A percentile compares a stretch with the other conserved stretches of the same genome.
These are phyloP conservation scores for Filobasidium uniguttulatum DNA, from an alignment of 1,284 basidiomycete genomes.

Conservation along the genomic window DNA sequence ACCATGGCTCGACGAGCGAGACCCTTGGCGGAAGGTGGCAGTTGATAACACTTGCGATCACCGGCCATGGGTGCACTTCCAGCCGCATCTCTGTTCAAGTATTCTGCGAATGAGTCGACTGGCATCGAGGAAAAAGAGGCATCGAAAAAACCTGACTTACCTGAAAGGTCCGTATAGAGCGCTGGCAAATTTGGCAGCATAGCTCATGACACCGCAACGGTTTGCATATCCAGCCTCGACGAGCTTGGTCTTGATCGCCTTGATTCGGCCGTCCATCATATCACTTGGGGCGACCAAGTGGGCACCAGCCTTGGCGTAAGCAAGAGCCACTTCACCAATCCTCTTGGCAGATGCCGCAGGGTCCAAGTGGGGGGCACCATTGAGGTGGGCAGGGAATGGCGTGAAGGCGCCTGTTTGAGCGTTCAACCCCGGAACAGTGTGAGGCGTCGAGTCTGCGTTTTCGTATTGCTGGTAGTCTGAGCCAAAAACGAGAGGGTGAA, in stretches of 20 bases:
- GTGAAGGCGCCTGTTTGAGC: neutral
- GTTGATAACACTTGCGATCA: conserved; percentile 92
- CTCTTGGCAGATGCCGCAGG: conserved; percentile 62
- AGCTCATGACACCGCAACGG: conserved; percentile 84
- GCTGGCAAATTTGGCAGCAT: conserved; percentile 98
- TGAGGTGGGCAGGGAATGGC: conserved; percentile 6
- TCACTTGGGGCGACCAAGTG: conserved; percentile 98
- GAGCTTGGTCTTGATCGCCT: conserved; percentile 72
- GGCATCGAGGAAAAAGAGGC: neutral
- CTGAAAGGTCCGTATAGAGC: conserved; percentile 95
- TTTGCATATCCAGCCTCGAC: conserved; percentile 73
- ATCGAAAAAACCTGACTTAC: conserved; percentile 37
- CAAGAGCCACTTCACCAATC: conserved; percentile 81
- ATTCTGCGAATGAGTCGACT: neutral
- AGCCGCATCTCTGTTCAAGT: conserved; percentile 84
- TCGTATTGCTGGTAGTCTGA: conserved; percentile 1
- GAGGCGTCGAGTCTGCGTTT: neutral
- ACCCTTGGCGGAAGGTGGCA: conserved; percentile 76
- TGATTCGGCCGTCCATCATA: conserved; percentile 98
- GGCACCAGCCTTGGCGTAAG: conserved; percentile 85
- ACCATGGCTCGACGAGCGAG: conserved; percentile 88
- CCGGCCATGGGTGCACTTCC: conserved; percentile 90
- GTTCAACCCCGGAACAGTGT: neutral
- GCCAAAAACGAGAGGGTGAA: neutral
- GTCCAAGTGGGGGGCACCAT: conserved; percentile 37